Percentiles rank a stretch among this genome's conserved stretches.
phyloP scores from a whole-genome alignment of 2,329 filamentous ascomycete genomes.

The Ophiostoma ulmi region DNA sequence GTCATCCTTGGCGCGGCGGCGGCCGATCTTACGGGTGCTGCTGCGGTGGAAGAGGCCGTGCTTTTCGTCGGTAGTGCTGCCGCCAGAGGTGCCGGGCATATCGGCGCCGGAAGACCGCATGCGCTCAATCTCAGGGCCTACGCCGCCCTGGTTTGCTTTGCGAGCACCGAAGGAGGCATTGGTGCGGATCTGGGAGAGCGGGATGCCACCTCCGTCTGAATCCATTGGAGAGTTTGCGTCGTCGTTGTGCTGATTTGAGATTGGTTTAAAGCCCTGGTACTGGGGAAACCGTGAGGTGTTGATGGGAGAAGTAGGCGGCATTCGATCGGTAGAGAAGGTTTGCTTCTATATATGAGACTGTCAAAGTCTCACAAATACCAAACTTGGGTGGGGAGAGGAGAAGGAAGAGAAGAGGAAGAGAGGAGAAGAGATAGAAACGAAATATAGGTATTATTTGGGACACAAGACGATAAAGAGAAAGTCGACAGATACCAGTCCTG shows the following conservation, averaged over 20 bases:
- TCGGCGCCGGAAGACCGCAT: conserved; percentile 26
- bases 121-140: conserved; percentile 25
- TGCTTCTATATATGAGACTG: conserved; percentile 13
- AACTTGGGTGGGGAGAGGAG: neutral
- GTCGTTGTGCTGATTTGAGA: conserved; percentile 20
- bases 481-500: conserved; percentile 15
- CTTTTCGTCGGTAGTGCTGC: conserved; percentile 41
- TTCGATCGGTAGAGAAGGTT: conserved; percentile 11
- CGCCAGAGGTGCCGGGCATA: conserved; percentile 31
- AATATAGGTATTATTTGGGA: neutral
- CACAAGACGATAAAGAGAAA: neutral
- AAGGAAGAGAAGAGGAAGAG: neutral
- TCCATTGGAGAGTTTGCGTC: conserved; percentile 28
- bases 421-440: neutral
- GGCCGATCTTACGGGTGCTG: conserved; percentile 38
- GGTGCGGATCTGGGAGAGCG: conserved; percentile 52
- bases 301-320: conserved; percentile 24
- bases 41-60: conserved; percentile 38
- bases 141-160: conserved; percentile 35
- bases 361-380: conserved; percentile 20
- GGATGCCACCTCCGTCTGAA: conserved; percentile 45
- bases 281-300: conserved; percentile 27
- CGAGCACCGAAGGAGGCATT: conserved; percentile 49
- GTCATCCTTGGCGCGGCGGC: conserved; percentile 45
- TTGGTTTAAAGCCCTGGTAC: conserved; percentile 28